These are phyloP conservation scores for Azolla pinnata DNA, from an alignment of 75 land plant genomes.

Conservation along the genomic window DNA sequence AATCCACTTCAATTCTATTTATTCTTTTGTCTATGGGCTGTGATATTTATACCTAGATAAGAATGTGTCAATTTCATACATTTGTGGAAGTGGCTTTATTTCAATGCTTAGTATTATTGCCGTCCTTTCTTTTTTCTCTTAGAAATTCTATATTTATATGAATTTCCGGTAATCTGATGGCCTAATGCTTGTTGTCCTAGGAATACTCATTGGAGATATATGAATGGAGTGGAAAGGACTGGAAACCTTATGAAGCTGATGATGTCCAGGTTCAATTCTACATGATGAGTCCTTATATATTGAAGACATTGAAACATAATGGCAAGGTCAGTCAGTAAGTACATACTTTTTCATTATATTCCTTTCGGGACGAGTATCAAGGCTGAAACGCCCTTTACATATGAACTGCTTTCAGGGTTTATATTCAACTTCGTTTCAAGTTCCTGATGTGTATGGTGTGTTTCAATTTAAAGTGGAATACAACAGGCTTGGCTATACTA, in stretches of 20 bases:
- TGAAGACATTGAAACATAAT: constrained; percentile 68
- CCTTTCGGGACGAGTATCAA: not conserved
- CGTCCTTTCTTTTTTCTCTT: no score
- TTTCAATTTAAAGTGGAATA: constrained; percentile 97
- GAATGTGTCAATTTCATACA: no score
- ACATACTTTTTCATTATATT: not conserved
- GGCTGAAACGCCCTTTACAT: not conserved
- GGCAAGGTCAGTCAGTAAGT: constrained; percentile 39
- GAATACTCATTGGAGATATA: constrained; percentile 85
- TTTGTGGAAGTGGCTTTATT: no score
- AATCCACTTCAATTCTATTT: no score
- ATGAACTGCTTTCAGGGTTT: constrained; percentile 43
- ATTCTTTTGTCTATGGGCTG: no score
- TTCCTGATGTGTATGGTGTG: constrained; percentile 98
- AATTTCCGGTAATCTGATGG: no score
- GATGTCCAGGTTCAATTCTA: constrained; percentile 98
- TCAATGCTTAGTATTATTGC: no score
- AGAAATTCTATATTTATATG: no score
- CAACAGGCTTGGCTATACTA: constrained; percentile 88
- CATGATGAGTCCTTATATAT: constrained; percentile 99
- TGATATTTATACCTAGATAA: no score
- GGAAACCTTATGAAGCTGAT: constrained; percentile 90
- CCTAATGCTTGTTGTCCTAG: no score
- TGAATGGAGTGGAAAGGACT: constrained; percentile 90
- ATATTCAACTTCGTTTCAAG: constrained; percentile 68